These are phyloP conservation scores for Neoboletus brunneissimus DNA, from an alignment of 768 basidiomycete genomes.

Conservation along the genomic window DNA sequence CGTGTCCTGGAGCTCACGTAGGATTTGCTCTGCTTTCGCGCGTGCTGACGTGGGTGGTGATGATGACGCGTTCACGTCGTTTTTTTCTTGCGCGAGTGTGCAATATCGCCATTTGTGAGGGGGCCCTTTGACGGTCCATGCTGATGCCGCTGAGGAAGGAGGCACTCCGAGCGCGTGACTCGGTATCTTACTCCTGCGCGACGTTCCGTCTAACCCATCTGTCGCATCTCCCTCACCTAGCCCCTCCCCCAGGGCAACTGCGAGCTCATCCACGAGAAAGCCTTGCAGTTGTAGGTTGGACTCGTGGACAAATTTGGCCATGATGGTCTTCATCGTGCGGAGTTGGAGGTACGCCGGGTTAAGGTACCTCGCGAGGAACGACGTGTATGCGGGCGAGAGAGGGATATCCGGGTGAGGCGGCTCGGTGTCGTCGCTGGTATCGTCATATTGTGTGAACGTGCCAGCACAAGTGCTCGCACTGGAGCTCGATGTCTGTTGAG, in stretches of 20 bases:
- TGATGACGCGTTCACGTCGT: not conserved
- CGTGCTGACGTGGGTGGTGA: conserved; percentile 8
- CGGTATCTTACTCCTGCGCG: conserved; percentile 56
- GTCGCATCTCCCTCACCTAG: conserved; percentile 60
- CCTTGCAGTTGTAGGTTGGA: conserved; percentile 87
- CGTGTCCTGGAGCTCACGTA: conserved; percentile 60
- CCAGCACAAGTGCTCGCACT: conserved; percentile 33
- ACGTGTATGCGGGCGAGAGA: conserved; percentile 56
- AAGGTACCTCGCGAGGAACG: conserved; percentile 80
- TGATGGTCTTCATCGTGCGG: conserved; percentile 76
- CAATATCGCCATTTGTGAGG: conserved; percentile 96
- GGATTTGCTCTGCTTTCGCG: conserved; percentile 15
- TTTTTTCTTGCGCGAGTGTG: conserved; percentile 39
- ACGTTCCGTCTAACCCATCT: conserved; percentile 56
- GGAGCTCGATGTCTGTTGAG: conserved; percentile 56
- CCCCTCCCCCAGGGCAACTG: conserved; percentile 60
- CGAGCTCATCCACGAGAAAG: conserved; percentile 73
- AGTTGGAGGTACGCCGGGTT: conserved; percentile 88
- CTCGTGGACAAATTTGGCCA: conserved; percentile 77
- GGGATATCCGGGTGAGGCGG: conserved; percentile 49
- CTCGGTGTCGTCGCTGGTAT: conserved; percentile 33
- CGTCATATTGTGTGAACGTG: conserved; percentile 53
- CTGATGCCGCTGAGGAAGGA: conserved; percentile 39
- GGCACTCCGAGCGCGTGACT: conserved; percentile 61
- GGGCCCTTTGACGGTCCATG: conserved; percentile 79